Percentiles rank a stretch among this genome's conserved stretches.
Conservation (phyloP, 2,329 filamentous ascomycete species). For the Fusarium proliferatum region DNA sequence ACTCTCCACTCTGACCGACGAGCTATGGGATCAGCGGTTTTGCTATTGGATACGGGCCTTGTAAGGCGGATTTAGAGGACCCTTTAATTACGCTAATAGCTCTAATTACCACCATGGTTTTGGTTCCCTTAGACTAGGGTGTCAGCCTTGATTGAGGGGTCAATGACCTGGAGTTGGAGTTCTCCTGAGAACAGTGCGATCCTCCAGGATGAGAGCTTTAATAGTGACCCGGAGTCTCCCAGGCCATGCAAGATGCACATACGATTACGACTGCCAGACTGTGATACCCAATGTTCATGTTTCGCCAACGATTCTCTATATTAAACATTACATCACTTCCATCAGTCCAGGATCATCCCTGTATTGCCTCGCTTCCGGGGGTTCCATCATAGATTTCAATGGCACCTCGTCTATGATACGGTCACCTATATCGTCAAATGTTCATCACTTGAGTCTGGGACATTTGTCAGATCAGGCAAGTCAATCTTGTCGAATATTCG, state of each 20-base stretch:
- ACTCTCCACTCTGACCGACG: slow-evolving; percentile 24
- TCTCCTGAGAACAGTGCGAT: background rate
- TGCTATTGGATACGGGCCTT: slow-evolving; percentile 25
- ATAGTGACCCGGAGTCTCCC: background rate
- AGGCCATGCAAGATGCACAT: background rate
- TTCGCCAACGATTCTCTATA: background rate
- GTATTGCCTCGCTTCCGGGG: slow-evolving; percentile 8
- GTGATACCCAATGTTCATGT: background rate
- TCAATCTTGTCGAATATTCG: slow-evolving; percentile 1
- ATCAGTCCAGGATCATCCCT: slow-evolving; percentile 23
- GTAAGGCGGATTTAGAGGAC: slow-evolving; percentile 32
- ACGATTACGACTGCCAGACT: background rate
- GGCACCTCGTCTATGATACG: background rate
- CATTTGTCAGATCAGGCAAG: background rate
- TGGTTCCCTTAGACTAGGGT: slow-evolving; percentile 6
- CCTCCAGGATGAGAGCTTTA: background rate
- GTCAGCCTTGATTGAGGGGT: slow-evolving; percentile 33
- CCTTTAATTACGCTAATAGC: slow-evolving; percentile 37
- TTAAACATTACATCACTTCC: slow-evolving; percentile 20
- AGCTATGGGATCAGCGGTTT: slow-evolving; percentile 7
- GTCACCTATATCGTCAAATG: background rate
- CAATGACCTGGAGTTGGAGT: background rate
- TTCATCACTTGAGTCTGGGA: background rate
- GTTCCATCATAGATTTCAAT: slow-evolving; percentile 18
- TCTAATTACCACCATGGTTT: slow-evolving; percentile 27